phyloP scores from a whole-genome alignment of 208 protist genomes.

The Crithidia expoeki region DNA sequence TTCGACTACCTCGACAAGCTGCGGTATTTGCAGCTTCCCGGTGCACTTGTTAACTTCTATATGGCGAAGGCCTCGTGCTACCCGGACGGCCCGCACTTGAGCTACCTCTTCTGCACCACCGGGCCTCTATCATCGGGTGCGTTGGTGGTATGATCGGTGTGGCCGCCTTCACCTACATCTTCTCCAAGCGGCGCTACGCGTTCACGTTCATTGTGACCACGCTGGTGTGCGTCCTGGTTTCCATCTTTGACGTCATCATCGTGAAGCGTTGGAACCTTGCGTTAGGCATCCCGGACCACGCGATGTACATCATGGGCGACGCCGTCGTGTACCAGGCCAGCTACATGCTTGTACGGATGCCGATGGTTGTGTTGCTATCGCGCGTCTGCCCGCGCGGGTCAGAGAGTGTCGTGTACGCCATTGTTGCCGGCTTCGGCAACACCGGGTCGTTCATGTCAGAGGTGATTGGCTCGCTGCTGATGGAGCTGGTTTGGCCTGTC shows the following conservation, averaged over 20 bases:
- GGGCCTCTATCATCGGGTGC: constrained; percentile 39
- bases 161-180: constrained; percentile 60
- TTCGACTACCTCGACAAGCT: constrained; percentile 49
- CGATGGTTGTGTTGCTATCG: constrained; percentile 73
- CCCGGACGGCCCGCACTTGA: constrained; percentile 48
- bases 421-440: constrained; percentile 84
- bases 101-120: constrained; percentile 55
- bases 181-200: constrained; percentile 57
- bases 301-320: constrained; percentile 72
- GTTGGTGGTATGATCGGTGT: constrained; percentile 56
- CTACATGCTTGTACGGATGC: constrained; percentile 74
- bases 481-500: constrained; percentile 61
- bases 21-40: constrained; percentile 52
- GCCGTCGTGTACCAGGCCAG: constrained; percentile 57
- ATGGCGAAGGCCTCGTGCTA: constrained; percentile 36
- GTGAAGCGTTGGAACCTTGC: constrained; percentile 71
- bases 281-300: constrained; percentile 51
- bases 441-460: constrained; percentile 52
- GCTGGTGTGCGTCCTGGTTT: constrained; percentile 49
- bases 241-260: constrained; percentile 72
- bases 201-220: constrained; percentile 67
- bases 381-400: constrained; percentile 81
- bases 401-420: constrained; percentile 79
- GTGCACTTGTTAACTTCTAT: constrained; percentile 52
- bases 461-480: constrained; percentile 51